Conservation (phyloP, 2,329 filamentous ascomycete genomes). For the Ascochyta koolunga region DNA sequence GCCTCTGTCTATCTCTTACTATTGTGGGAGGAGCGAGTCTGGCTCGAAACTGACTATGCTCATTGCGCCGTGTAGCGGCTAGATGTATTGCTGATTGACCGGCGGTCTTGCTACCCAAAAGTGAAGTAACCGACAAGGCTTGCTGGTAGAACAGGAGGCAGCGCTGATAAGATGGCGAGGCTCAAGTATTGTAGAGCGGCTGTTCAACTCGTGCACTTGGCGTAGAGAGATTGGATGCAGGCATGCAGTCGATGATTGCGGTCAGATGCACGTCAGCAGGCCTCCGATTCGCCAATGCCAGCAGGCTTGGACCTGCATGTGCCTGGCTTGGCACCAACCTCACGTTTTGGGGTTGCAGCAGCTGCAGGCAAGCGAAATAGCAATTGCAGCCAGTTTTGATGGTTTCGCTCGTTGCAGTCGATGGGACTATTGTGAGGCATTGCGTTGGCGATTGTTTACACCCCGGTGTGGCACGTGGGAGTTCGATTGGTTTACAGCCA, state of each 20-base stretch:
- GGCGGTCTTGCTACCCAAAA: no score
- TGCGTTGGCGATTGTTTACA: constrained; percentile 10
- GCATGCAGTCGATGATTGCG: not conserved
- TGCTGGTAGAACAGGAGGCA: not conserved
- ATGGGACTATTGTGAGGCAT: not conserved
- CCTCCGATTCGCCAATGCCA: constrained; percentile 15
- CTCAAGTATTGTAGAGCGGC: not conserved
- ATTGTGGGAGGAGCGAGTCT: not conserved
- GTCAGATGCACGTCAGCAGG: constrained; percentile 7
- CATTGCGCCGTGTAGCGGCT: not conserved
- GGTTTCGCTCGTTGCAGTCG: not conserved
- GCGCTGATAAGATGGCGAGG: not conserved
- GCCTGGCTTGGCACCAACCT: constrained; percentile 5
- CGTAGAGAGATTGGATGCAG: not conserved
- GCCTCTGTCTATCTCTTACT: not conserved
- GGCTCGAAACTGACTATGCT: not conserved
- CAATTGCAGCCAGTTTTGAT: not conserved
- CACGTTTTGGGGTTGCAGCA: not conserved
- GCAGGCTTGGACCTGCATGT: not conserved
- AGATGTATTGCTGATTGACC: not conserved
- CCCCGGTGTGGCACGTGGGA: constrained; percentile 23
- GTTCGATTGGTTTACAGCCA: constrained; percentile 23
- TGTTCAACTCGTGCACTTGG: no score
- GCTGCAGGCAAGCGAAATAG: not conserved
- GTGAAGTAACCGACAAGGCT: not conserved